A percentile compares a stretch with the other conserved stretches of the same genome.
phyloP scores from a whole-genome alignment of 1,284 basidiomycete species.

The Trichosporon coremiiforme region DNA sequence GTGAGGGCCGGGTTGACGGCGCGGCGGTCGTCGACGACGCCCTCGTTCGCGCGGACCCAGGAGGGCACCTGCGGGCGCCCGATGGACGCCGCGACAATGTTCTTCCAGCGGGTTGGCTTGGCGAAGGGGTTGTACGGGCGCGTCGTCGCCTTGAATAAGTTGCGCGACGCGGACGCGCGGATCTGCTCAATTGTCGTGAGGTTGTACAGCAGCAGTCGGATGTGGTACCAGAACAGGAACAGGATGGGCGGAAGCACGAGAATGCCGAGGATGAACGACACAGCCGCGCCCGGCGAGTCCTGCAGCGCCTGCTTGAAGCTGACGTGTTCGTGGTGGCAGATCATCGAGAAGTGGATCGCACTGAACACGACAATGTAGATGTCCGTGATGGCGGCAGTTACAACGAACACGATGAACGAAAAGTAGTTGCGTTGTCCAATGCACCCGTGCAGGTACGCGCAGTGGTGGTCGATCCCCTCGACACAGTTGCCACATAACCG shows the following conservation, averaged over 20 bases:
- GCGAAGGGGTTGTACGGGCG: conserved; percentile 54
- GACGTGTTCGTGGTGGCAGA: conserved; percentile 63
- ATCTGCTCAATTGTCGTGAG: conserved; percentile 84
- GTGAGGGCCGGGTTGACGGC: conserved; percentile 51
- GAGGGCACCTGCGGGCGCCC: conserved; percentile 53
- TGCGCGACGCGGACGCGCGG: conserved; percentile 48
- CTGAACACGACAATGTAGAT: conserved; percentile 77
- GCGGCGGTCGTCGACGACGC: conserved; percentile 40
- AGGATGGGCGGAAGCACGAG: conserved; percentile 76
- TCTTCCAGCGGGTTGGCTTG: conserved; percentile 39
- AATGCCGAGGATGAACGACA: conserved; percentile 71
- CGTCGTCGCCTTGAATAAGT: conserved; percentile 39
- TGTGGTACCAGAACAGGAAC: conserved; percentile 77
- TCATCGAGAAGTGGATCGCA: conserved; percentile 73
- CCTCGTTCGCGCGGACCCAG: conserved; percentile 53
- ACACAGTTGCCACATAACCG: conserved; percentile 95
- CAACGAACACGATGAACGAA: conserved; percentile 77
- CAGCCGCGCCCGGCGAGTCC: conserved; percentile 71
- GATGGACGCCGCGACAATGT: conserved; percentile 49
- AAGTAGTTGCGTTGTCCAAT: conserved; percentile 89
- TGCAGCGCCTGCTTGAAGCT: conserved; percentile 65
- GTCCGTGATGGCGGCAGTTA: conserved; percentile 66
- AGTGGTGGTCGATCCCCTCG: conserved; percentile 81
- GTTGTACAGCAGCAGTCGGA: conserved; percentile 76
- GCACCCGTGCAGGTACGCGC: conserved; percentile 93